phyloP scores from a whole-genome alignment of 2,329 filamentous ascomycete species.

The Nothopassalora personata region DNA sequence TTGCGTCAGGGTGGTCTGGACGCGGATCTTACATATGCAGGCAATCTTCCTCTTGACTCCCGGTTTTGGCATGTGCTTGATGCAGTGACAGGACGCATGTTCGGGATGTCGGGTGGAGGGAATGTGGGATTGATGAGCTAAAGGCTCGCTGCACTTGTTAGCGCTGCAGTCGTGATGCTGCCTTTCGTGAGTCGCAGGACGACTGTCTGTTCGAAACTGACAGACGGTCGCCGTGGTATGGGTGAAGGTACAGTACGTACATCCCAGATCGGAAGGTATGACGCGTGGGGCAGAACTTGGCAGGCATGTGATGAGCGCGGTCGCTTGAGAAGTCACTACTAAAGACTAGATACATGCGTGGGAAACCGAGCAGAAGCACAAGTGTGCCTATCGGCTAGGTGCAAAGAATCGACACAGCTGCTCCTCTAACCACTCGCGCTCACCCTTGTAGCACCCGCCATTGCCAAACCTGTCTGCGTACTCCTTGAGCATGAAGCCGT shows the following conservation, averaged over 20 bases:
- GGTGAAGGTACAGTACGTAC: background rate
- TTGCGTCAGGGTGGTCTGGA: background rate
- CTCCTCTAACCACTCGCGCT: constrained; percentile 14
- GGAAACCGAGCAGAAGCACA: background rate
- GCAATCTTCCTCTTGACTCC: background rate
- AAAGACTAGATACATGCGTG: background rate
- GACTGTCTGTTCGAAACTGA: background rate
- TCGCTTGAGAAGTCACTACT: background rate
- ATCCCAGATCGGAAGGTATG: background rate
- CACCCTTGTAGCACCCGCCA: constrained; percentile 7
- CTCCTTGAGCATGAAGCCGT: background rate
- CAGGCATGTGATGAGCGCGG: background rate
- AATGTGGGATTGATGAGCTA: background rate
- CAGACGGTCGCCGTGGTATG: background rate
- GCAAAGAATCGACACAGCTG: constrained; percentile 10
- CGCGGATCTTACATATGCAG: background rate
- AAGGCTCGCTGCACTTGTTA: background rate
- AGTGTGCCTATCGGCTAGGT: background rate
- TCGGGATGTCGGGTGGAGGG: background rate
- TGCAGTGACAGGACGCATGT: background rate
- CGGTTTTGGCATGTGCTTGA: background rate
- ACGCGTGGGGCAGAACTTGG: background rate
- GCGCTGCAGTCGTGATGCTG: background rate
- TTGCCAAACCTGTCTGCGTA: constrained; percentile 9
- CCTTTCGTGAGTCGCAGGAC: background rate